Evolutionary conservation across 345 rosid genomes (phyloP).

Genomic region (Moringa oleifera): DNA sequence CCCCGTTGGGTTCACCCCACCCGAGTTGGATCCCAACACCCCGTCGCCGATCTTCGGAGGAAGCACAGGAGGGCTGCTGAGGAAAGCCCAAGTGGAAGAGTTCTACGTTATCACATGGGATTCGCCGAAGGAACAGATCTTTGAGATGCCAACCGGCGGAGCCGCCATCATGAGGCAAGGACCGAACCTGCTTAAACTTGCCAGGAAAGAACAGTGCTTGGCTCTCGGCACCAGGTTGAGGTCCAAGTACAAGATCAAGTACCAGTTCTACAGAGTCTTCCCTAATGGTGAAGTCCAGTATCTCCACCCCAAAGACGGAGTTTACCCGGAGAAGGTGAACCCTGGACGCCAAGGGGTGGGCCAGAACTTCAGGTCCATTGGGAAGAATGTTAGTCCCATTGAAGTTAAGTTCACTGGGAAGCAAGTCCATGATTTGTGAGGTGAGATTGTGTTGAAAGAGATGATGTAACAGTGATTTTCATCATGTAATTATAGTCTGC

Average conservation of each 20-base stretch:
- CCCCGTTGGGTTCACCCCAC: conserved; percentile 84
- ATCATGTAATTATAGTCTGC: conserved; percentile 1
- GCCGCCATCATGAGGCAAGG: conserved; percentile 97
- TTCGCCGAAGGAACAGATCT: conserved; percentile 86
- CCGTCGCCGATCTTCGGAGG: conserved; percentile 94
- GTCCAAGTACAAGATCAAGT: conserved; percentile 95
- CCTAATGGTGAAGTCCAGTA: conserved; percentile 93
- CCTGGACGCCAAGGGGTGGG: conserved; percentile 88
- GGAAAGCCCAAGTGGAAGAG: conserved; percentile 87
- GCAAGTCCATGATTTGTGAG: conserved; percentile 76
- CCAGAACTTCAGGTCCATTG: conserved; percentile 72
- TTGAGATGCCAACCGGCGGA: conserved; percentile 95
- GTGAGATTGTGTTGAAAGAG: neutral
- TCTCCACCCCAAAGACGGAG: conserved; percentile 91
- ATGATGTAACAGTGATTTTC: neutral
- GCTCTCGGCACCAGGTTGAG: conserved; percentile 87
- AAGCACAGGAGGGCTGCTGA: conserved; percentile 74
- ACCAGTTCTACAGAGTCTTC: conserved; percentile 92
- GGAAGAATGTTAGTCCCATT: conserved; percentile 80
- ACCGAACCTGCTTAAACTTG: conserved; percentile 82
- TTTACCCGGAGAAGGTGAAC: conserved; percentile 94
- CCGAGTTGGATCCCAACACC: conserved; percentile 71
- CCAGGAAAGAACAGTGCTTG: conserved; percentile 93
- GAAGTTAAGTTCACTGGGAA: conserved; percentile 98
- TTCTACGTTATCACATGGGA: conserved; percentile 96